These are phyloP conservation scores for Lindgomyces ingoldianus DNA, from an alignment of 495 filamentous ascomycete genomes.

Conservation along the genomic window DNA sequence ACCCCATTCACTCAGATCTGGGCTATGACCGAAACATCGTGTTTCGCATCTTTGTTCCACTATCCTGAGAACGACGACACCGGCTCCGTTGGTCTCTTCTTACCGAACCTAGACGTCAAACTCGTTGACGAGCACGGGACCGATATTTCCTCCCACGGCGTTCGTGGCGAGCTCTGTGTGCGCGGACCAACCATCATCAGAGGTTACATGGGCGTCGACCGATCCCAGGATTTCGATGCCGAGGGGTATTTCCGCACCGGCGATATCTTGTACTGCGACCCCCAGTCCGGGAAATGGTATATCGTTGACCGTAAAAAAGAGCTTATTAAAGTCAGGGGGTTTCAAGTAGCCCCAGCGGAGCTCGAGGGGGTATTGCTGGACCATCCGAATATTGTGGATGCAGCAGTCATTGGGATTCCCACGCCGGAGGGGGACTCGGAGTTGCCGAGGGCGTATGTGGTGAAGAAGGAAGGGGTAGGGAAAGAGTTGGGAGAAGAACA, in stretches of 20 bases:
- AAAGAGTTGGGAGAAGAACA: constrained; percentile 10
- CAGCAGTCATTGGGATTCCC: constrained; percentile 25
- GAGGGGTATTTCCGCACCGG: constrained; percentile 18
- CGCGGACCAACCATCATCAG: constrained; percentile 7
- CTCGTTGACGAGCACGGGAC: constrained; percentile 28
- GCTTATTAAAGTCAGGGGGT: constrained; percentile 33
- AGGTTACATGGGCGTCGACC: neutral
- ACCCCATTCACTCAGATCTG: constrained; percentile 35
- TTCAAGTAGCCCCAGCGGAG: constrained; percentile 32
- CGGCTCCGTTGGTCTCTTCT: constrained; percentile 37
- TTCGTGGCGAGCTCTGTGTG: constrained; percentile 33
- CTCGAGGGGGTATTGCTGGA: constrained; percentile 20
- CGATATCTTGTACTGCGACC: constrained; percentile 22
- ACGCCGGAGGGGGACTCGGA: neutral
- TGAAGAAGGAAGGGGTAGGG: neutral
- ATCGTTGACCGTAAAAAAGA: constrained; percentile 33
- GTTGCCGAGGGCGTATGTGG: constrained; percentile 23
- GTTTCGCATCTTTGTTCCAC: constrained; percentile 21
- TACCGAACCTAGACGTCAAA: constrained; percentile 37
- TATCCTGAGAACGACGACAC: constrained; percentile 38
- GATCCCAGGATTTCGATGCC: neutral
- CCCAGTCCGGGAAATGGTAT: constrained; percentile 13
- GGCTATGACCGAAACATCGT: constrained; percentile 33
- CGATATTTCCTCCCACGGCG: constrained; percentile 6
- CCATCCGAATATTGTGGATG: constrained; percentile 17